Evolutionary conservation across 768 basidiomycete species (phyloP).

Genomic region (Thelephora ganbajun): DNA sequence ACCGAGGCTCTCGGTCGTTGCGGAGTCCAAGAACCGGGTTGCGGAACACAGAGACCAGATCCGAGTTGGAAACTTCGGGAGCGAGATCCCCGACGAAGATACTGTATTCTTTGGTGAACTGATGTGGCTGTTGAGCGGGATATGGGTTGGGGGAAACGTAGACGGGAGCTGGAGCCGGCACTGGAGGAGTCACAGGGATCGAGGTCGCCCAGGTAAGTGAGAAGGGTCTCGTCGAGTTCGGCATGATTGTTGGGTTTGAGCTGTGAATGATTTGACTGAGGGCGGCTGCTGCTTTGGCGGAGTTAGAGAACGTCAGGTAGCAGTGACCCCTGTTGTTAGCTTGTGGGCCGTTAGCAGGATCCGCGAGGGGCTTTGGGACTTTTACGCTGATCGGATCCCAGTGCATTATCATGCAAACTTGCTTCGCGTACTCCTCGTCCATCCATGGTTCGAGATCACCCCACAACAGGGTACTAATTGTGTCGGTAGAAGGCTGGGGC

Average conservation of each 20-base stretch:
- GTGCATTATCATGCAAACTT: slow-evolving; percentile 74
- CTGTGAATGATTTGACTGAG: slow-evolving; percentile 48
- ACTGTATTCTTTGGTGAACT: slow-evolving; percentile 76
- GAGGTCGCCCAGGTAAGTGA: slow-evolving; percentile 64
- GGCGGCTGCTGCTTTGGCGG: slow-evolving; percentile 54
- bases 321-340: slow-evolving; percentile 81
- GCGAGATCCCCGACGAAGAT: slow-evolving; percentile 93
- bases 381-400: slow-evolving; percentile 72
- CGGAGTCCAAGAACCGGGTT: slow-evolving; percentile 79
- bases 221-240: slow-evolving; percentile 75
- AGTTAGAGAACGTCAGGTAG: slow-evolving; percentile 73
- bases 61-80: slow-evolving; percentile 88
- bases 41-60: slow-evolving; percentile 85
- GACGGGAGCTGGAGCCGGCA: slow-evolving; percentile 15
- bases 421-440: slow-evolving; percentile 90
- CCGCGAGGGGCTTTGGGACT: slow-evolving; percentile 50
- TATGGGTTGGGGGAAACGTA: not conserved
- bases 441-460: slow-evolving; percentile 90
- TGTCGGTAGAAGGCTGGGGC: slow-evolving; percentile 13
- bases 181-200: slow-evolving; percentile 18
- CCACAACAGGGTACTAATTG: slow-evolving; percentile 66
- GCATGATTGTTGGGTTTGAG: slow-evolving; percentile 51
- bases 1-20: slow-evolving; percentile 78
- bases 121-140: slow-evolving; percentile 23
- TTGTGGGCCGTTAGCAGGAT: slow-evolving; percentile 43